A percentile compares a stretch with the other conserved stretches of the same genome.
These are phyloP conservation scores for Podila minutissima DNA, from an alignment of 192 early-diverging fungal species.

Conservation along the genomic window DNA sequence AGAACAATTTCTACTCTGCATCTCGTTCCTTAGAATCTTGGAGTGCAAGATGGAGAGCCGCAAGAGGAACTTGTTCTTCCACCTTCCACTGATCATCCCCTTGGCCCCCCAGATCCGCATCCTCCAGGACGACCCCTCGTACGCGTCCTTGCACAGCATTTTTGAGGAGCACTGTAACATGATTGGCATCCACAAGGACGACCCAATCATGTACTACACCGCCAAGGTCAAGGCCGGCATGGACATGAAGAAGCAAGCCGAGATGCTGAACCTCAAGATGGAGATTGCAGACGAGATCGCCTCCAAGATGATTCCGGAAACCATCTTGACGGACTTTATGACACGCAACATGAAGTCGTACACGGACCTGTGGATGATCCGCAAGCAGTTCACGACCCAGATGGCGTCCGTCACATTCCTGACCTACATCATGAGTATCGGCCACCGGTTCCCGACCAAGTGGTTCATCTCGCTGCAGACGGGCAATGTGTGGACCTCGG, in stretches of 20 bases:
- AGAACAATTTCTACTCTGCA: neutral
- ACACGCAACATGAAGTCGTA: conserved; percentile 75
- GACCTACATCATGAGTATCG: conserved; percentile 90
- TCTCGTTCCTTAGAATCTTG: conserved; percentile 61
- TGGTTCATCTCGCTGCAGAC: conserved; percentile 85
- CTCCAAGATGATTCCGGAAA: conserved; percentile 84
- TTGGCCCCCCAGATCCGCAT: conserved; percentile 92
- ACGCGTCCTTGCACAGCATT: conserved; percentile 91
- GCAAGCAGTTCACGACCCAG: conserved; percentile 95
- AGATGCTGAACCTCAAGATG: conserved; percentile 80
- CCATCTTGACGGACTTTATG: conserved; percentile 88
- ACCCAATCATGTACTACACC: conserved; percentile 84
- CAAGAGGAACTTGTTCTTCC: conserved; percentile 80
- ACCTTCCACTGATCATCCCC: conserved; percentile 92
- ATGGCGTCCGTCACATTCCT: conserved; percentile 90
- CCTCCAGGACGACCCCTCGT: conserved; percentile 91
- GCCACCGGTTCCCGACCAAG: conserved; percentile 89
- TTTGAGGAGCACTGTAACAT: conserved; percentile 89
- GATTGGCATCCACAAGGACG: conserved; percentile 84
- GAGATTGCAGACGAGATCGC: conserved; percentile 91
- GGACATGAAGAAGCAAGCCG: conserved; percentile 64
- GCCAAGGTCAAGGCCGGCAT: conserved; percentile 76
- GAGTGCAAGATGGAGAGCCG: conserved; percentile 86
- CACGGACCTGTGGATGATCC: conserved; percentile 92
- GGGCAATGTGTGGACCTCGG: conserved; percentile 89